Conservation (phyloP, 2,329 filamentous ascomycete species). For the Orbilia blumenaviensis region DNA sequence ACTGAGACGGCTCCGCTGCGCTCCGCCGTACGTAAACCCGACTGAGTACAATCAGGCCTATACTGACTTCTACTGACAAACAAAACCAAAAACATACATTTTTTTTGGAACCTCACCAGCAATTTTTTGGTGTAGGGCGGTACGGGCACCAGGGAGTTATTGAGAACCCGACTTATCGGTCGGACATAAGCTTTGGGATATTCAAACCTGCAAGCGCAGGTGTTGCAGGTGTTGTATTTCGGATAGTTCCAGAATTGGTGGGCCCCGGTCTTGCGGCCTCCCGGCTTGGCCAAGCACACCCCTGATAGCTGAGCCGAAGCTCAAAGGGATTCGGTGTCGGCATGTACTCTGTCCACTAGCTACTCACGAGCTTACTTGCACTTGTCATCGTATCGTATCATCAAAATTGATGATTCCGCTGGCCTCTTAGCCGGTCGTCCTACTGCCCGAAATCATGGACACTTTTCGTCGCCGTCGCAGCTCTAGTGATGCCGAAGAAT, state of each 20-base stretch:
- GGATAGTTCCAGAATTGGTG: not conserved
- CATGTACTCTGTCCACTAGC: not conserved
- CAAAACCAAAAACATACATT: too few species aligned
- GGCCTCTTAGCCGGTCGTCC: not conserved
- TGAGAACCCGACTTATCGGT: too few species aligned
- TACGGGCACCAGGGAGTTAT: too few species aligned
- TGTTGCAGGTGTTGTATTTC: not conserved
- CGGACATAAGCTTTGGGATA: too few species aligned
- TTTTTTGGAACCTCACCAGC: too few species aligned
- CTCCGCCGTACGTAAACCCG: too few species aligned
- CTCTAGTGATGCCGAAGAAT: constrained; percentile 30
- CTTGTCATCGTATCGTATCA: not conserved
- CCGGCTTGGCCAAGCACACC: constrained; percentile 9
- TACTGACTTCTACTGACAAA: too few species aligned
- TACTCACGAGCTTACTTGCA: not conserved
- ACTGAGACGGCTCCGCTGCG: too few species aligned
- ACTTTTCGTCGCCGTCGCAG: constrained; percentile 6
- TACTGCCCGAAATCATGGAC: constrained; percentile 17
- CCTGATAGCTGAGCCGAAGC: not conserved
- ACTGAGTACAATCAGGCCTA: too few species aligned
- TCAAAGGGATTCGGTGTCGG: not conserved
- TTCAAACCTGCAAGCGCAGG: not conserved
- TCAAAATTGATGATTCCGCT: constrained; percentile 4
- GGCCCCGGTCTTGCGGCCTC: not conserved
- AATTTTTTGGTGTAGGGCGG: too few species aligned